Evolutionary conservation across 148 eudicot genomes (phyloP), one percentile per base, ranked within the genome.

Genomic region (Fallopia convolvulus): DNA sequence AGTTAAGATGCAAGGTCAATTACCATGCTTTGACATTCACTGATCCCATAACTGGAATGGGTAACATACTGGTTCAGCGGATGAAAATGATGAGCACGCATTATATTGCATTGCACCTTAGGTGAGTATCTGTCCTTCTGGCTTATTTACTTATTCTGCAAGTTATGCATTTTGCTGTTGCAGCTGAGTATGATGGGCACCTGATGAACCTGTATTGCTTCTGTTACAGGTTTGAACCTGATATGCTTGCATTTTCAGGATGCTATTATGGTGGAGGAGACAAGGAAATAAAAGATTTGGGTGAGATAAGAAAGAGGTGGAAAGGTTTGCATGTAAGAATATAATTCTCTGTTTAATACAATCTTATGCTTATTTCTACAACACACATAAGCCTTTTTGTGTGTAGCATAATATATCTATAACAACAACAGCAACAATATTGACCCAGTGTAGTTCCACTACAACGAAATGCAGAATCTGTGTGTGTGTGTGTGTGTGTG

Each of bases 201-300:
- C 8, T 42, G 36, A 72, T 79, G 72, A 61, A 12, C 75, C 21
- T 17, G 2, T 68, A 68, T 80, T 56, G 79, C 49, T 53, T 77
- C 70, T 78, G 39, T 63, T 81, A 75, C 93, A 96, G 99, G 93
- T 96, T 89, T 82, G 99, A 96, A 85, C 92, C 99, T 70, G 99
- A 96, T 85, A 96, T 96, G 99, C 98, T 96, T 82, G 99, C 99
- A 84, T 96, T 91, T 90, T 93, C 98, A 68, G 99, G 99, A 85
- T 96, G 99, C 75, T 93, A 96, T 81, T 96, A 93, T 78, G 99
- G 98, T 60, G 99, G 99, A 72, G 99, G 99, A 75, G 94, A 93
- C 18, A 87, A 91, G 84, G 98, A 96, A 83, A 90, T 80, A 79
- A 87, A 74, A 81, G 98, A 96, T 74, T 74, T 96, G 80, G 93